A percentile compares a stretch with the other conserved stretches of the same genome.
These are phyloP conservation scores for Leishmania tropica DNA, from an alignment of 208 protist species.

Conservation along the genomic window DNA sequence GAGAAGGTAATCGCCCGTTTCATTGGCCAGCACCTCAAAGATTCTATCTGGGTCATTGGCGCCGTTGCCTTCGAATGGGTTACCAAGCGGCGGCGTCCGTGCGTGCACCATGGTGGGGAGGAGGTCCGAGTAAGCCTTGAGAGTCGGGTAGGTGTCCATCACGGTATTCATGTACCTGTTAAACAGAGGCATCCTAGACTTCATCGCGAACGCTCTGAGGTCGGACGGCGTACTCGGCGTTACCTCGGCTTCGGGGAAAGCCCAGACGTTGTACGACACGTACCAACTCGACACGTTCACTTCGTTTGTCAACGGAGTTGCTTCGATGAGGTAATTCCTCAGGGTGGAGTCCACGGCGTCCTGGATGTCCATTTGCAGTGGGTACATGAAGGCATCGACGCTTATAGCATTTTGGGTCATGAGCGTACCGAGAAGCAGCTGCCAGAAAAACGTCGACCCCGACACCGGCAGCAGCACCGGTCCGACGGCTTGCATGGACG, in stretches of 20 bases:
- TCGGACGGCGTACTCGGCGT: neutral
- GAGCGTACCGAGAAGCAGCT: slow-evolving; percentile 1
- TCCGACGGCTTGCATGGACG: neutral
- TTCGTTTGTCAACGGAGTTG: neutral
- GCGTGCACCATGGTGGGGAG: neutral
- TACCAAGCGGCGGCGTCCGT: slow-evolving; percentile 1
- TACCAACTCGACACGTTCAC: slow-evolving; percentile 30
- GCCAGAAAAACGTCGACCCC: slow-evolving; percentile 21
- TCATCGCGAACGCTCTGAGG: slow-evolving; percentile 3
- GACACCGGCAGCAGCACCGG: slow-evolving; percentile 12
- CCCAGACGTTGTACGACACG: slow-evolving; percentile 17
- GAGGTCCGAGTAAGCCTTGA: slow-evolving; percentile 1
- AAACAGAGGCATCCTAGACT: slow-evolving; percentile 3
- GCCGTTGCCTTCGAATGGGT: slow-evolving; percentile 4
- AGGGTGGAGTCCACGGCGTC: slow-evolving; percentile 1
- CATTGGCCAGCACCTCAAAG: neutral
- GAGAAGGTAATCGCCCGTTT: slow-evolving; percentile 24
- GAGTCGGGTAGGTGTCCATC: neutral
- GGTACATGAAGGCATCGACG: neutral
- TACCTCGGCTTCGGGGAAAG: slow-evolving; percentile 8
- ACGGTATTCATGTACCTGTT: neutral
- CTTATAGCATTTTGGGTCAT: neutral
- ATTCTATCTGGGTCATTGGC: neutral
- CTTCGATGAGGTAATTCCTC: neutral
- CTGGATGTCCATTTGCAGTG: slow-evolving; percentile 21